These are phyloP conservation scores for Mortierella sp. DNA, from an alignment of 371 early-diverging fungal genomes.

Conservation along the genomic window DNA sequence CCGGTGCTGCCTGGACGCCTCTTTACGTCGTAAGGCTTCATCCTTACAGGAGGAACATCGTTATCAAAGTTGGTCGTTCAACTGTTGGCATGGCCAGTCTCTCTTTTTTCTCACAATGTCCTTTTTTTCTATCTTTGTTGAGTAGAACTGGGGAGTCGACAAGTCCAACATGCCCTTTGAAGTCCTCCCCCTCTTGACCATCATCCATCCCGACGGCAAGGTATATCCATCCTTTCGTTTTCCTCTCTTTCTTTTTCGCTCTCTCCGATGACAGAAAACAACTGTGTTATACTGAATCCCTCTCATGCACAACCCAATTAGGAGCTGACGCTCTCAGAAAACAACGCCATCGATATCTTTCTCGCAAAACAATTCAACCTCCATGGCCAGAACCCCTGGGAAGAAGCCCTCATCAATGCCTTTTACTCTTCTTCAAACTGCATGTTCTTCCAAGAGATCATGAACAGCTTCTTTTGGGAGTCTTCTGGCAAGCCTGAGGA, in stretches of 20 bases:
- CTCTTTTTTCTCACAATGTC: neutral
- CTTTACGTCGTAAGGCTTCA: constrained; percentile 14
- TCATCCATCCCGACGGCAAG: constrained; percentile 31
- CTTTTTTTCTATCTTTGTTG: neutral
- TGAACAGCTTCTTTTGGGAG: constrained; percentile 38
- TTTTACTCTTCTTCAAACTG: constrained; percentile 29
- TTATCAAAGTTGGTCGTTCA: too few relatives aligned
- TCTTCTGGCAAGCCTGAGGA: constrained; percentile 13
- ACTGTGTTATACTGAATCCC: too few relatives aligned
- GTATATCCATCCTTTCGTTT: neutral
- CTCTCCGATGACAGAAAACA: too few relatives aligned
- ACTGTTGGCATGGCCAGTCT: too few relatives aligned
- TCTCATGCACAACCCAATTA: neutral
- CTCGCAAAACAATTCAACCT: constrained; percentile 40
- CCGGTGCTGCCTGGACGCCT: constrained; percentile 30
- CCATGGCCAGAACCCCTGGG: constrained; percentile 32
- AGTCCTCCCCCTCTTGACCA: constrained; percentile 26
- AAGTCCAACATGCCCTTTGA: constrained; percentile 29
- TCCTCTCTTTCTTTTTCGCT: neutral
- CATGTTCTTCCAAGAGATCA: constrained; percentile 27
- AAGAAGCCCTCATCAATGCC: constrained; percentile 40
- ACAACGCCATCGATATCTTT: constrained; percentile 35
- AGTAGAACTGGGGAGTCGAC: constrained; percentile 28
- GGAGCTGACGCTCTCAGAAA: constrained; percentile 27
- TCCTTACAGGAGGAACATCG: too few relatives aligned